Percentiles rank a stretch among this genome's conserved stretches.
phyloP scores from a whole-genome alignment of 176 grass and related monocot genomes.

The Lolium multiflorum region DNA sequence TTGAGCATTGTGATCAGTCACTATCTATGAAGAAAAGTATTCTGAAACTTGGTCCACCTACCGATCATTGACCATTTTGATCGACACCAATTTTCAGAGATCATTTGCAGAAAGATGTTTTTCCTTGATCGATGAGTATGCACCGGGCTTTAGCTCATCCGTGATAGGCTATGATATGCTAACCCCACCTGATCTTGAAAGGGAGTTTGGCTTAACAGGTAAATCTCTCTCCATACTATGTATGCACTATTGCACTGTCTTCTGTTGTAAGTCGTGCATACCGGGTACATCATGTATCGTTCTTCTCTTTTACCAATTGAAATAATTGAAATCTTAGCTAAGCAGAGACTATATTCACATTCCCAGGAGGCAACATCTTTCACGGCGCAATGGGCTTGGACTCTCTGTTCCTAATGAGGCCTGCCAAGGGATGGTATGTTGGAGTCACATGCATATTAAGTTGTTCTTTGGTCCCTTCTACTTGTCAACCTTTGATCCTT shows the following conservation, averaged over 20 bases:
- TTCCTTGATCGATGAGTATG: constrained; percentile 96
- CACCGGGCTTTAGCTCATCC: constrained; percentile 85
- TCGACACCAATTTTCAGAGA: constrained; percentile 66
- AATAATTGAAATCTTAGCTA: constrained; percentile 8
- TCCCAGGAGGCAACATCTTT: constrained; percentile 92
- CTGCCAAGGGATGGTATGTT: constrained; percentile 88
- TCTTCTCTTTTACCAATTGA: background rate
- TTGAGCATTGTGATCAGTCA: constrained; percentile 18
- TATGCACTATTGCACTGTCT: too few relatives aligned
- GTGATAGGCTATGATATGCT: constrained; percentile 94
- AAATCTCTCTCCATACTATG: background rate
- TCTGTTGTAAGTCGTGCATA: background rate
- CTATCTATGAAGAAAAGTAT: background rate
- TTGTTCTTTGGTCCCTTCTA: background rate
- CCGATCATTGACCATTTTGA: constrained; percentile 14
- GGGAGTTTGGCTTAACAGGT: constrained; percentile 95
- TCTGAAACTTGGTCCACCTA: constrained; percentile 16
- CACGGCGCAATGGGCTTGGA: constrained; percentile 96
- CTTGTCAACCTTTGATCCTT: background rate
- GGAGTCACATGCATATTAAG: background rate
- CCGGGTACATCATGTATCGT: background rate
- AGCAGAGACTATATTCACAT: constrained; percentile 24
- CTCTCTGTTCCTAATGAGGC: constrained; percentile 94
- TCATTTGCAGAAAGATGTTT: constrained; percentile 92
- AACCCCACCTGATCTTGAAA: constrained; percentile 96